Evolutionary conservation across 108 stramenopile species (phyloP).

Genomic region (Skeletonema menzelii): DNA sequence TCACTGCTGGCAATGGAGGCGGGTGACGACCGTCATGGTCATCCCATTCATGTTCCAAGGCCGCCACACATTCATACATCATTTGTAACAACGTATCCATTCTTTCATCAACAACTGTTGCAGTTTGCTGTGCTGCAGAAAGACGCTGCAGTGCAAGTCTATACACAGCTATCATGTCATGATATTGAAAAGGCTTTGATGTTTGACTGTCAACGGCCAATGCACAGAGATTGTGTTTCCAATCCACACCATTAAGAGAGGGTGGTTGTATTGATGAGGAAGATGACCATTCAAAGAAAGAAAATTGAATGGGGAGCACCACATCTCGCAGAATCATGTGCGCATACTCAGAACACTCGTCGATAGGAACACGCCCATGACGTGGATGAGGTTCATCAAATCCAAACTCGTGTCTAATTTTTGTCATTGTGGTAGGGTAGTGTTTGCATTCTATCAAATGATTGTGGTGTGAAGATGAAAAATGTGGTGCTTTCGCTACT

Average conservation of each 20-base stretch:
- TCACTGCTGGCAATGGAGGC: conserved; percentile 46
- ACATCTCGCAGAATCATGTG: conserved; percentile 55
- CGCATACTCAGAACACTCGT: conserved; percentile 65
- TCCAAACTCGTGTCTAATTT: conserved; percentile 76
- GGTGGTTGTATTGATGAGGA: neutral
- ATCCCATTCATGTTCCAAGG: conserved; percentile 34
- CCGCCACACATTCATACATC: conserved; percentile 9
- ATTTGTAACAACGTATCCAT: conserved; percentile 16
- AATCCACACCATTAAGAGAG: neutral
- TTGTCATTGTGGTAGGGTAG: conserved; percentile 65
- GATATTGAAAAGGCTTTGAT: conserved; percentile 33
- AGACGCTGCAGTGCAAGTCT: conserved; percentile 18
- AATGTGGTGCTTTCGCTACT: neutral
- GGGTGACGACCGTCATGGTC: neutral
- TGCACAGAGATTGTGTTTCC: neutral
- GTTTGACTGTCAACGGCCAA: neutral
- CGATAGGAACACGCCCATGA: conserved; percentile 75
- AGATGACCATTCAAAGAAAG: conserved; percentile 16
- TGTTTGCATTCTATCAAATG: conserved; percentile 20
- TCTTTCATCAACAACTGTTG: conserved; percentile 6
- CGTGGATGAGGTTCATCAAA: conserved; percentile 90
- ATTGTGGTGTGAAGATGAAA: conserved; percentile 42
- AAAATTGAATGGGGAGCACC: conserved; percentile 65
- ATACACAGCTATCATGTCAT: conserved; percentile 33
- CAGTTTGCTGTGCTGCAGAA: neutral